Base-by-base conservation (phyloP, 345 rosid species). In the Eucalyptus marginata region DNA sequence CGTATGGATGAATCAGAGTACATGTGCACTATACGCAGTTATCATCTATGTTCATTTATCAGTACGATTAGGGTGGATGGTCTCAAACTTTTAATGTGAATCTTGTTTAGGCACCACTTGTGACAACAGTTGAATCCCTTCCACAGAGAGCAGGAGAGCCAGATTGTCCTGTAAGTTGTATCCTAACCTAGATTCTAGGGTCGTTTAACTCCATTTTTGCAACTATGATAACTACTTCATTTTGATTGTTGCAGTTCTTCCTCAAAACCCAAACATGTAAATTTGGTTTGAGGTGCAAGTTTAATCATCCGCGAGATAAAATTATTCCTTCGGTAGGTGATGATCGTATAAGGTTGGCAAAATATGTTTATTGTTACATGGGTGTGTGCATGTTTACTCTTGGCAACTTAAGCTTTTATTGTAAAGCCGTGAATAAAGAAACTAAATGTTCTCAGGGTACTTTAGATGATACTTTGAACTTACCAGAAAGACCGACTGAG, bases 191-290 rank as follows among this genome's bases (percentile, higher is more conserved):
- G 47, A 36, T 76, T 76, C 27, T 76, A 20, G 22, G 27, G 83
- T 36, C 2, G 0, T 76, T 76, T 76, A 36, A 76, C 83, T 76
- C 25, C 47, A 18, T 22, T 76, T 87, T 92, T 87, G 87, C 79
- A 52, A 31, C 88, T 87, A 86, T 27, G 11, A 80, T 90, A 58
- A 31, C 51, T 86, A 90, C 76, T 86, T 50, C 81, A 43, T 43
- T 27, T 88, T 76, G 36, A 85, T 76, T 47, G 58, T 89, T 95
- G 93, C 93, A 97, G 99, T 97, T 93, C 92, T 97, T 94, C 90
- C 44, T 97, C 80, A 97, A 97, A 92, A 97, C 99, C 84, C 98
- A 95, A 93, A 95, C 94, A 89, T 97, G 99, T 97, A 97, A 95
- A 93, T 97, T 95, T 93, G 99, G 96, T 56, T 87, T 90, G 36